These are phyloP conservation scores for Arabidopsis thaliana DNA, from an alignment of 345 rosid genomes.

Conservation along the genomic window DNA sequence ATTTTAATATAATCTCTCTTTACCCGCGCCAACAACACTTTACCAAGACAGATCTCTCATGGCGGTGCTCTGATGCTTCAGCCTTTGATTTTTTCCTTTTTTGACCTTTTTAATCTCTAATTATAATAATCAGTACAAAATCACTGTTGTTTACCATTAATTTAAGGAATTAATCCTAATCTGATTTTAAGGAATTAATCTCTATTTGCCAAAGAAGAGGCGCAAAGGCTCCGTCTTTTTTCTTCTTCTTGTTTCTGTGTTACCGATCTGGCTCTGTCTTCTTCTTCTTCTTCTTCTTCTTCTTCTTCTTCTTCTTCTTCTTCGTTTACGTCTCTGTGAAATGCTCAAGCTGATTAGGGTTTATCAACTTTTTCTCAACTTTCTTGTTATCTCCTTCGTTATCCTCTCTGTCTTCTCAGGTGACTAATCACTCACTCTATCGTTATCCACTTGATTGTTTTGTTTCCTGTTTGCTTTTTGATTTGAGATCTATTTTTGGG, in stretches of 20 bases:
- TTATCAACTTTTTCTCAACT: conserved; percentile 47
- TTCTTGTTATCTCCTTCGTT: conserved; percentile 40
- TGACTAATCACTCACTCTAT: conserved; percentile 24
- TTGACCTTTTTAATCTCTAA: not conserved
- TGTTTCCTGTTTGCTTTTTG: not conserved
- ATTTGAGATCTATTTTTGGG: conserved; percentile 39
- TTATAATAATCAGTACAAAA: conserved; percentile 1
- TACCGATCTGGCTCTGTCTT: conserved; percentile 34
- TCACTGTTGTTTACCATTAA: conserved; percentile 20
- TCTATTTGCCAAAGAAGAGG: conserved; percentile 35
- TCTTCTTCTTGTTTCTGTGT: not conserved
- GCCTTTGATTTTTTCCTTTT: conserved; percentile 29
- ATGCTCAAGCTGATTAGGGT: conserved; percentile 53
- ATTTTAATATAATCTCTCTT: conserved; percentile 34
- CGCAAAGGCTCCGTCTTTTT: conserved; percentile 37
- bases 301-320: not conserved
- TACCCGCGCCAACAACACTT: conserved; percentile 45
- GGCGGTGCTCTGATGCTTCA: conserved; percentile 45
- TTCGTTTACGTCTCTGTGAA: conserved; percentile 35
- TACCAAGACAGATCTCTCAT: conserved; percentile 38
- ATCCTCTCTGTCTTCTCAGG: conserved; percentile 45
- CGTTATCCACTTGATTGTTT: conserved; percentile 13
- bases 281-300: conserved; percentile 14
- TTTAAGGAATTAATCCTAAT: not conserved
- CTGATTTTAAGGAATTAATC: conserved; percentile 3